phyloP scores from a whole-genome alignment of 176 grass and related monocot genomes.

The Oryza rufipogon region DNA sequence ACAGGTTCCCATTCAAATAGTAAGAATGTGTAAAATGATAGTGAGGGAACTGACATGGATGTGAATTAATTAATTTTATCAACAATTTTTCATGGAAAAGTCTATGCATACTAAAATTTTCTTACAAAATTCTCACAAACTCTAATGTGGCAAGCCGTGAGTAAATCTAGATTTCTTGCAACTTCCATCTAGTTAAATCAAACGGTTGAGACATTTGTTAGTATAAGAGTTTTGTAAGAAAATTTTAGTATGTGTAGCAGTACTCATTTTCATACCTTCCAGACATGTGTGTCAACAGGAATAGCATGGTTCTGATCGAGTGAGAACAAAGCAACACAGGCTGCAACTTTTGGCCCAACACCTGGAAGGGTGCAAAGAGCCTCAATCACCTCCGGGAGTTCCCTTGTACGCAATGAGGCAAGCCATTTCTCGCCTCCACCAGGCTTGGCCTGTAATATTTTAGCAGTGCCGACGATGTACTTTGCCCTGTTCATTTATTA shows the following conservation, averaged over 20 bases:
- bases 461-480: slow-evolving; percentile 81
- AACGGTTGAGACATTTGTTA: too few species aligned
- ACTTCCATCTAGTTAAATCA: too few species aligned
- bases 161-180: too few species aligned
- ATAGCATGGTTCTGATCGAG: slow-evolving; percentile 93
- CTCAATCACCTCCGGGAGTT: slow-evolving; percentile 74
- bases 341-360: slow-evolving; percentile 92
- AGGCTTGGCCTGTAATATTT: slow-evolving; percentile 64
- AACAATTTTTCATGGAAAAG: too few species aligned
- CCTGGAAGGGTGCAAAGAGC: slow-evolving; percentile 89
- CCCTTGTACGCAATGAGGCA: slow-evolving; percentile 56
- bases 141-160: too few species aligned
- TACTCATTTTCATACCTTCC: slow-evolving; percentile 56
- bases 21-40: background rate
- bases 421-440: slow-evolving; percentile 89
- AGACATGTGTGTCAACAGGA: slow-evolving; percentile 95
- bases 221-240: too few species aligned
- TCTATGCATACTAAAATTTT: too few species aligned
- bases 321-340: slow-evolving; percentile 93
- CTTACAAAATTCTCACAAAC: too few species aligned
- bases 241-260: too few species aligned
- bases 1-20: too few species aligned
- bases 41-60: background rate
- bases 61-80: background rate
- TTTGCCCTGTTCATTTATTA: slow-evolving; percentile 66